Percentiles rank a stretch among this genome's conserved stretches.
Conservation (phyloP, 352 stramenopile genomes). For the Phytopythium oedochilum region DNA sequence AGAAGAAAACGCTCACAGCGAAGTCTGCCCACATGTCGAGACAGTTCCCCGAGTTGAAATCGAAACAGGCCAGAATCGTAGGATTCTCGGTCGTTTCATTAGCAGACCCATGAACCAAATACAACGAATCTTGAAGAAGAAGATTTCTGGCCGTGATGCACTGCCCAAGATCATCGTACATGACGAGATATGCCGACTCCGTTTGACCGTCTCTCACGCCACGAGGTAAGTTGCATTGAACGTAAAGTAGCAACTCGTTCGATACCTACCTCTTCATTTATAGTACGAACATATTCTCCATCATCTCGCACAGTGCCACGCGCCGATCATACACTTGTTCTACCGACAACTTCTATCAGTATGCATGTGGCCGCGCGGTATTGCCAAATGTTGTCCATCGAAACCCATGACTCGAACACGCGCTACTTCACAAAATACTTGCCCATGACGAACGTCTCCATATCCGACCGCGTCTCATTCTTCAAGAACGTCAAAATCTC, state of each 20-base stretch:
- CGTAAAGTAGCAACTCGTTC: too few species aligned
- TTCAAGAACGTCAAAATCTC: constrained; percentile 14
- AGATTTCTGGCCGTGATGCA: too few species aligned
- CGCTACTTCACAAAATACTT: constrained; percentile 21
- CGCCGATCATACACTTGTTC: constrained; percentile 8
- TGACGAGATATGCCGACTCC: not conserved
- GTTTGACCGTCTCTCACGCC: too few species aligned
- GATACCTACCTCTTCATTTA: constrained; percentile 11
- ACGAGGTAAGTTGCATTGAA: too few species aligned
- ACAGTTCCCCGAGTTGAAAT: constrained; percentile 15
- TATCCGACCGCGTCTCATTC: constrained; percentile 10
- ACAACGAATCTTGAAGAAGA: too few species aligned
- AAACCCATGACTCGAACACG: constrained; percentile 9
- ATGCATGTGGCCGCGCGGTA: constrained; percentile 16
- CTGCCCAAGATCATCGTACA: not conserved
- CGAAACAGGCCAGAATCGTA: not conserved
- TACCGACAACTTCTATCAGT: constrained; percentile 12
- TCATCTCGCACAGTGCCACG: constrained; percentile 5
- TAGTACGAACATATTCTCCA: not conserved
- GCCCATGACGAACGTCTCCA: constrained; percentile 12
- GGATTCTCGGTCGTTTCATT: not conserved
- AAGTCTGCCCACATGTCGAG: constrained; percentile 11
- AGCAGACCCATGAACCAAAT: too few species aligned
- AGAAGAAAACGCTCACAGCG: constrained; percentile 6
- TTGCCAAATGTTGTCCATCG: constrained; percentile 5